Evolutionary conservation across 768 basidiomycete species (phyloP).

Genomic region (Rhizopogon vinicolor): DNA sequence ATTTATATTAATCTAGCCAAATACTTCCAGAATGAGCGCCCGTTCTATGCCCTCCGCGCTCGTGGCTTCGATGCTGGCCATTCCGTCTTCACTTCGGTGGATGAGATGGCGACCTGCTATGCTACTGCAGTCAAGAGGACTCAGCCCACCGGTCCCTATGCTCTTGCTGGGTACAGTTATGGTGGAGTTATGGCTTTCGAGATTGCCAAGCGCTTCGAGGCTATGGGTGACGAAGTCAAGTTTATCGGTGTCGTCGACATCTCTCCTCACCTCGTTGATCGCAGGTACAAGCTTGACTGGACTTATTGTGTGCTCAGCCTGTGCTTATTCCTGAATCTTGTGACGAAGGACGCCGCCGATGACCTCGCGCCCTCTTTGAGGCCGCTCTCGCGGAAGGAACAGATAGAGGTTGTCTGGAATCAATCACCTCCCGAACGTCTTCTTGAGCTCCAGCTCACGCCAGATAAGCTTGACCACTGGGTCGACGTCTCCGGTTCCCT

Average conservation of each 20-base stretch:
- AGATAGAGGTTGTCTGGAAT: slow-evolving; percentile 14
- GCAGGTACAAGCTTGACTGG: slow-evolving; percentile 38
- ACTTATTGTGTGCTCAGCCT: slow-evolving; percentile 34
- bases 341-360: slow-evolving; percentile 14
- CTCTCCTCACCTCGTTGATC: slow-evolving; percentile 36
- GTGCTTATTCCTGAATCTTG: slow-evolving; percentile 33
- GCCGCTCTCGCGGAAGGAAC: slow-evolving; percentile 14
- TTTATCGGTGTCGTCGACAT: slow-evolving; percentile 40
- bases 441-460: slow-evolving; percentile 7
- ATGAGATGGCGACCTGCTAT: slow-evolving; percentile 37
- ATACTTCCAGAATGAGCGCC: slow-evolving; percentile 33
- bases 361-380: slow-evolving; percentile 12
- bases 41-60: slow-evolving; percentile 41
- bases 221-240: slow-evolving; percentile 29
- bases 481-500: slow-evolving; percentile 17
- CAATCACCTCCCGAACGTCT: slow-evolving; percentile 9
- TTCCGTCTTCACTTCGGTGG: slow-evolving; percentile 28
- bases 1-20: slow-evolving; percentile 38
- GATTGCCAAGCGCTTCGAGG: slow-evolving; percentile 33
- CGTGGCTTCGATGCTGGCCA: slow-evolving; percentile 38
- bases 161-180: slow-evolving; percentile 42
- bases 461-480: slow-evolving; percentile 19
- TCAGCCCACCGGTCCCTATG: slow-evolving; percentile 34
- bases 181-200: slow-evolving; percentile 42
- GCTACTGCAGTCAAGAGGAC: slow-evolving; percentile 28